Evolutionary conservation across 2,329 filamentous ascomycete genomes (phyloP), one percentile per base, ranked within the genome.

Genomic region (Arthrinium phaeospermum): DNA sequence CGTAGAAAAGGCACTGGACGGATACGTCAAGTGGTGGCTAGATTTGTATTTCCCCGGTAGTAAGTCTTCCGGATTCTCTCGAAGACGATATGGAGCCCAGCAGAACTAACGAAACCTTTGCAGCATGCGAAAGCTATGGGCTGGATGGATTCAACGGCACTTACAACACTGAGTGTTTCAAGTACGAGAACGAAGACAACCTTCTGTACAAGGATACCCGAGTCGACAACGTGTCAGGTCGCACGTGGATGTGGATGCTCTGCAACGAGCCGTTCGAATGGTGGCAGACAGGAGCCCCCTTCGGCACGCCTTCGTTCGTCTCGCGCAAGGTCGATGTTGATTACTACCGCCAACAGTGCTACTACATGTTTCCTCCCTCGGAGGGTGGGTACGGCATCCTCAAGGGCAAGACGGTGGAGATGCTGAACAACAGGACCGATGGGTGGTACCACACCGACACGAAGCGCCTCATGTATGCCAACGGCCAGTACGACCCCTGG

Each of bases 241-340:
- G 87, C 3, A 87, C 89, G 75, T 90, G 87, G 87, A 80, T 82
- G 19, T 90, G 87, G 87, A 83, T 90, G 78, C 81, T 85, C 7
- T 90, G 88, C 81, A 89, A 90, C 78, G 82, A 84, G 73, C 82
- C 83, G 68, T 81, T 85, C 67, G 81, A 80, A 73, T 83, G 78
- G 75, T 83, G 82, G 80, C 81, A 83, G 73, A 82, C 84, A 75
- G 86, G 85, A 22, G 86, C 87, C 0, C 88, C 88, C 0, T 68
- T 75, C 3, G 80, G 77, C 71, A 77, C 77, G 0, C 81, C 86
- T 0, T 85, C 84, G 2, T 81, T 85, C 49, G 81, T 85, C 67
- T 84, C 83, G 3, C 81, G 82, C 22, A 79, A 81, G 22, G 78
- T 84, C 70, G 78, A 78, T 72, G 75, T 77, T 41, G 75, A 76